Percentiles rank a stretch among this genome's conserved stretches.
Evolutionary conservation across 306 rosid species (phyloP).

Genomic region (Malus sylvestris): DNA sequence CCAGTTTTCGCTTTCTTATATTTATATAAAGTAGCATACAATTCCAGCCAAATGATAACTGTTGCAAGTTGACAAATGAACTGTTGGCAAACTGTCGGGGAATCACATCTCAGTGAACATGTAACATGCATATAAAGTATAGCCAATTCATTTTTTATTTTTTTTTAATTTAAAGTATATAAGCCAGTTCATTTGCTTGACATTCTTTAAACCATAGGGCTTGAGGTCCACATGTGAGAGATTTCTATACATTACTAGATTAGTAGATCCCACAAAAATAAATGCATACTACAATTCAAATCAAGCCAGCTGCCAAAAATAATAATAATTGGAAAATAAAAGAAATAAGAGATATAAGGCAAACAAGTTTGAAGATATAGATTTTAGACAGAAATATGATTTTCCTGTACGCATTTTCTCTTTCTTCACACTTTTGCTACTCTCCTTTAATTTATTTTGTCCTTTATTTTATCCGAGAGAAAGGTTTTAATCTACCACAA

Average conservation of each 20-base stretch:
- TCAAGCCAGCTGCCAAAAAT: neutral
- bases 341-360: neutral
- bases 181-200: neutral
- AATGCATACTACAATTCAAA: neutral
- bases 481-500: too few species aligned
- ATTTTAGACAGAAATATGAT: too few species aligned
- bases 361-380: neutral
- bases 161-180: too few species aligned
- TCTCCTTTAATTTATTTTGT: too few species aligned
- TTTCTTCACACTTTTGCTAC: too few species aligned
- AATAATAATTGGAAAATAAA: neutral
- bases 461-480: too few species aligned
- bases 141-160: neutral
- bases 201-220: neutral
- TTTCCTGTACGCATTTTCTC: too few species aligned
- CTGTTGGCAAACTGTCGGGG: neutral
- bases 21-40: neutral
- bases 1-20: neutral
- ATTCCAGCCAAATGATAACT: neutral
- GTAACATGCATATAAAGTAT: neutral
- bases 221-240: constrained; percentile 2
- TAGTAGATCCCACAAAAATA: neutral
- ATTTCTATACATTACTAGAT: neutral
- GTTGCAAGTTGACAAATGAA: neutral
- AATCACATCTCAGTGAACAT: neutral